phyloP scores from a whole-genome alignment of 495 filamentous ascomycete species.

The Aspergillus bridgeri region DNA sequence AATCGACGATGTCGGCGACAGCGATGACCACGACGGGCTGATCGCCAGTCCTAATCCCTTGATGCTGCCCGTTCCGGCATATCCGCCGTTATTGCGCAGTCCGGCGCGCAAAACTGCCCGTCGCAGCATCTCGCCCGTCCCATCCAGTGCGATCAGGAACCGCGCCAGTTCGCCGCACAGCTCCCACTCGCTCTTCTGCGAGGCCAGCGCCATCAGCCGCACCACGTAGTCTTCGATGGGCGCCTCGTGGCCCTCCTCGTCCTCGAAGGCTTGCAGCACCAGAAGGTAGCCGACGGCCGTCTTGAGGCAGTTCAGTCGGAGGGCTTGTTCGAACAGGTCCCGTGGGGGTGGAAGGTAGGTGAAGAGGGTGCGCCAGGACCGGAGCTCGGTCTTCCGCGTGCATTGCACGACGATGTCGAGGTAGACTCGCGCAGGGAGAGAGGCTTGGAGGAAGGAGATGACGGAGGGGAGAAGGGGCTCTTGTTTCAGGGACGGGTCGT shows the following conservation, averaged over 20 bases:
- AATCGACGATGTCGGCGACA: conserved; percentile 32
- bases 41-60: conserved; percentile 41
- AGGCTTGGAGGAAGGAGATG: conserved; percentile 78
- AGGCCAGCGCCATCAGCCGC: conserved; percentile 75
- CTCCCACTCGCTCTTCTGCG: conserved; percentile 88
- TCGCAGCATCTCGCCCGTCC: conserved; percentile 74
- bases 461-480: conserved; percentile 80
- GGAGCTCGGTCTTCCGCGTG: conserved; percentile 93
- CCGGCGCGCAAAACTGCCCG: conserved; percentile 73
- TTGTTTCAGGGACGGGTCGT: conserved; percentile 25
- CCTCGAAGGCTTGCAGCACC: conserved; percentile 92
- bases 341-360: conserved; percentile 83
- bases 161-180: conserved; percentile 91
- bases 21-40: conserved; percentile 37
- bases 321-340: conserved; percentile 86
- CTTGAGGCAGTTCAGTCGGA: conserved; percentile 80
- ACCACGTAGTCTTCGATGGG: conserved; percentile 62
- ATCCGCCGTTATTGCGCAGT: conserved; percentile 27
- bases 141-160: conserved; percentile 90
- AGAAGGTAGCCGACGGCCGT: conserved; percentile 95
- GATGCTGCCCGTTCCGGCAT: conserved; percentile 23
- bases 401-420: conserved; percentile 96
- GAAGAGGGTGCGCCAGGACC: conserved; percentile 93
- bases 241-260: conserved; percentile 68
- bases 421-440: conserved; percentile 70